Evolutionary conservation across 2,329 filamentous ascomycete species (phyloP).

Genomic region (Phyllosticta citribraziliensis): DNA sequence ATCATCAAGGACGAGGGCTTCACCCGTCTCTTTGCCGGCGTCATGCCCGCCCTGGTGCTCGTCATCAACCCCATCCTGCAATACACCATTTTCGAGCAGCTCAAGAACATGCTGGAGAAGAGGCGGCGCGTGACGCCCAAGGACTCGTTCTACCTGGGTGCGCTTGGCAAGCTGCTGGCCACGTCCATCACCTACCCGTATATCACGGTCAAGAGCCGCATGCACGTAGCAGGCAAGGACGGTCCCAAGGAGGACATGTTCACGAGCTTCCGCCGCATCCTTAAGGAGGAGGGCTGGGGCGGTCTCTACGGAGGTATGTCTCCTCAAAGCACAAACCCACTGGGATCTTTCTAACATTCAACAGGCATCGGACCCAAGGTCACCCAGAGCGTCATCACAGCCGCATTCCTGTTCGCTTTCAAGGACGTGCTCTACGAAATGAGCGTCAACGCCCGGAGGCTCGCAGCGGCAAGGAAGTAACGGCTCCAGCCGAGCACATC

Average conservation of each 20-base stretch:
- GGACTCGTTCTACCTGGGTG: constrained; percentile 83
- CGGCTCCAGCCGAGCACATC: background rate
- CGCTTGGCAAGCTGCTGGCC: constrained; percentile 86
- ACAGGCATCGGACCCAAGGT: constrained; percentile 91
- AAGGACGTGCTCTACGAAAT: constrained; percentile 92
- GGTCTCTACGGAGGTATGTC: constrained; percentile 82
- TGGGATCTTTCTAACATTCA: constrained; percentile 13
- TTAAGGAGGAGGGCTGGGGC: constrained; percentile 80
- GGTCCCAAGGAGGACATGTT: constrained; percentile 73
- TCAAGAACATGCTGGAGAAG: constrained; percentile 85
- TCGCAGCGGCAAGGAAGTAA: constrained; percentile 20
- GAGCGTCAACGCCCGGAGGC: constrained; percentile 55
- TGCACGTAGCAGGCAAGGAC: constrained; percentile 77
- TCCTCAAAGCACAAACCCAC: constrained; percentile 9
- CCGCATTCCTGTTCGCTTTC: constrained; percentile 93
- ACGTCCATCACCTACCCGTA: constrained; percentile 95
- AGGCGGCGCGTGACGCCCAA: constrained; percentile 67
- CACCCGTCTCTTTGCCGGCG: constrained; percentile 77
- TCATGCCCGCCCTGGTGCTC: constrained; percentile 82
- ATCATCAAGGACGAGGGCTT: constrained; percentile 79
- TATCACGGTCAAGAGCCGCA: constrained; percentile 96
- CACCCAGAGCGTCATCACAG: constrained; percentile 91
- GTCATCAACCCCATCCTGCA: constrained; percentile 98
- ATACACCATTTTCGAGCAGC: constrained; percentile 97
- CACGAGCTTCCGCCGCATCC: constrained; percentile 65